These are phyloP conservation scores for Blastobotrys illinoisensis DNA, from an alignment of 1,139 yeast species.

Conservation along the genomic window DNA sequence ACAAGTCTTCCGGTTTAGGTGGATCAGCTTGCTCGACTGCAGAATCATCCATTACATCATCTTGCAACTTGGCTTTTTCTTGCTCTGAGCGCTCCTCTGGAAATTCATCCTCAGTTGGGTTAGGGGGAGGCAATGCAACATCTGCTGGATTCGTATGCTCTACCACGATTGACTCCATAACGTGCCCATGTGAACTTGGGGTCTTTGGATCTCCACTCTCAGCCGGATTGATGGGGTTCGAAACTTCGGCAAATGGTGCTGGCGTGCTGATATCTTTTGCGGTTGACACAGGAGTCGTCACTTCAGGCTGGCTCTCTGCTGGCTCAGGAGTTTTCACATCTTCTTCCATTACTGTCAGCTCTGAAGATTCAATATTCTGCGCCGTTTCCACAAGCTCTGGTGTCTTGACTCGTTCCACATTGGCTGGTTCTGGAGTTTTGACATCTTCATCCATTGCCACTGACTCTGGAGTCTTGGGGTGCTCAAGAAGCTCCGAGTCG, in stretches of 20 bases:
- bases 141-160: too few relatives aligned
- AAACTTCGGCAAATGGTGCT: too few relatives aligned
- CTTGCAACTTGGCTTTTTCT: not conserved
- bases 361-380: not conserved
- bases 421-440: not conserved
- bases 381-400: not conserved
- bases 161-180: too few relatives aligned
- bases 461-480: not conserved
- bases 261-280: not conserved
- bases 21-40: too few relatives aligned
- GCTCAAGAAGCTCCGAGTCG: not conserved
- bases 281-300: not conserved
- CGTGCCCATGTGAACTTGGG: too few relatives aligned
- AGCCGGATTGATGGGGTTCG: too few relatives aligned
- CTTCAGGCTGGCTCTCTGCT: not conserved
- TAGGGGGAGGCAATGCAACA: not conserved
- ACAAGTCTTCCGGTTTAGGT: too few relatives aligned
- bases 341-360: not conserved
- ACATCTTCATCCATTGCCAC: not conserved
- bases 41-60: not conserved
- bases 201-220: not conserved
- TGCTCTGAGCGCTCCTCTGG: not conserved
- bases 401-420: not conserved
- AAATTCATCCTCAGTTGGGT: not conserved
- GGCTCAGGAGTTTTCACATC: not conserved